Conservation (phyloP, 2,329 filamentous ascomycete genomes). For the Colletotrichum musicola region DNA sequence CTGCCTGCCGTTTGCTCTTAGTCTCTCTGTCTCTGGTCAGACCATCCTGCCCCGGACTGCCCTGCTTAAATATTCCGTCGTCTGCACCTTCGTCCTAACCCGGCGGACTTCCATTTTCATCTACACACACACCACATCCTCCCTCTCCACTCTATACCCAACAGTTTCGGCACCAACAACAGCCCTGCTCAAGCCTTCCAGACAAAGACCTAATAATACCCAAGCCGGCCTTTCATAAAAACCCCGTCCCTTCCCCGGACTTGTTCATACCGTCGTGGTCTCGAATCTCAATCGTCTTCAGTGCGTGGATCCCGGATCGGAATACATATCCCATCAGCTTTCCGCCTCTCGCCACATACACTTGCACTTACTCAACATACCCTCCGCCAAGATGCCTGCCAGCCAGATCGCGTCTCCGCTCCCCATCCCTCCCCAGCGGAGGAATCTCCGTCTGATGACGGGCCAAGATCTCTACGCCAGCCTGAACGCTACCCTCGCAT, state of each 20-base stretch:
- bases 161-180: slow-evolving; percentile 13
- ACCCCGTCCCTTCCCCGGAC: slow-evolving; percentile 13
- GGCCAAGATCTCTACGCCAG: slow-evolving; percentile 66
- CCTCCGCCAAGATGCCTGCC: slow-evolving; percentile 54
- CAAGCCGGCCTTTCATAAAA: slow-evolving; percentile 9
- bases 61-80: slow-evolving; percentile 33
- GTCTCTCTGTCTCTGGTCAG: slow-evolving; percentile 3
- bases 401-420: slow-evolving; percentile 60
- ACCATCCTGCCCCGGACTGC: slow-evolving; percentile 5
- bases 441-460: slow-evolving; percentile 58
- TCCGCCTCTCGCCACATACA: slow-evolving; percentile 9
- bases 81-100: slow-evolving; percentile 25
- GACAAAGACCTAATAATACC: slow-evolving; percentile 3
- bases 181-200: slow-evolving; percentile 17
- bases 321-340: not conserved
- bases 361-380: not conserved
- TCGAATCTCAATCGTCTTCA: not conserved
- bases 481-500: slow-evolving; percentile 64
- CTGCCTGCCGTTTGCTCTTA: slow-evolving; percentile 17
- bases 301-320: slow-evolving; percentile 15
- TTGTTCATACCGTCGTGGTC: not conserved
- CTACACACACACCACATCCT: slow-evolving; percentile 9
- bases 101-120: slow-evolving; percentile 1
- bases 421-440: slow-evolving; percentile 61
- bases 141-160: slow-evolving; percentile 4